Base-by-base conservation (phyloP, 2,329 filamentous ascomycete species). In the Penicillium brevicompactum region DNA sequence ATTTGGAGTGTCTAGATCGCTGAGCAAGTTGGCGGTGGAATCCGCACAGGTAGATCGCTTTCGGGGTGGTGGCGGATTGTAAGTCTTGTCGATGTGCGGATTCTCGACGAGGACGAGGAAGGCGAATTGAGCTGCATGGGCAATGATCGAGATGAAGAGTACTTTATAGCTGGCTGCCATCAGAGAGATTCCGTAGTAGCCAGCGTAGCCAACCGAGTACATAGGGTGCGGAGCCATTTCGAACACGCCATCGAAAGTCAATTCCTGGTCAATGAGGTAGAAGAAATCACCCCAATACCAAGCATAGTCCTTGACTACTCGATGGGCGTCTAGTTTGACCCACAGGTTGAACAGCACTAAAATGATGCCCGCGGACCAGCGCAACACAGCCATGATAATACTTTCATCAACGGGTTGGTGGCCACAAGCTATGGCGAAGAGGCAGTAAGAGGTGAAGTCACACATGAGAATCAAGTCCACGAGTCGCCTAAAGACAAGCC, bases 221-320 rank as follows among this genome's bases (percentile, higher is more conserved):
- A 97, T 97, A 60, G 93, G 93, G 72, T 97, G 94, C 31, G 94
- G 94, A 18, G 94, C 94, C 88, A 99, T 95, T 78, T 99, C 94
- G 72, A 97, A 99, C 60, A 99, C 94, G 53, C 94, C 94, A 71
- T 99, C 94, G 74, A 99, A 99, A 47, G 92, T 97, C 72, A 99
- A 82, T 70, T 96, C 91, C 77, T 97, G 92, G 76, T 99, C 94
- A 73, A 99, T 91, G 69, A 99, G 87, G 76, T 92, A 99, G 82
- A 97, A 99, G 78, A 97, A 97, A 76, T 99, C 94, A 58, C 94
- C 94, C 94, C 94, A 99, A 77, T 97, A 99, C 94, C 94, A 99
- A 27, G 94, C 94, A 78, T 92, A 99, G 76, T 99, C 94, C 76
- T 97, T 97, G 70, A 99, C 94, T 47, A 99, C 94, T 58, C 94